Evolutionary conservation across 495 filamentous ascomycete species (phyloP).

Genomic region (Penicillium simplicissimum): DNA sequence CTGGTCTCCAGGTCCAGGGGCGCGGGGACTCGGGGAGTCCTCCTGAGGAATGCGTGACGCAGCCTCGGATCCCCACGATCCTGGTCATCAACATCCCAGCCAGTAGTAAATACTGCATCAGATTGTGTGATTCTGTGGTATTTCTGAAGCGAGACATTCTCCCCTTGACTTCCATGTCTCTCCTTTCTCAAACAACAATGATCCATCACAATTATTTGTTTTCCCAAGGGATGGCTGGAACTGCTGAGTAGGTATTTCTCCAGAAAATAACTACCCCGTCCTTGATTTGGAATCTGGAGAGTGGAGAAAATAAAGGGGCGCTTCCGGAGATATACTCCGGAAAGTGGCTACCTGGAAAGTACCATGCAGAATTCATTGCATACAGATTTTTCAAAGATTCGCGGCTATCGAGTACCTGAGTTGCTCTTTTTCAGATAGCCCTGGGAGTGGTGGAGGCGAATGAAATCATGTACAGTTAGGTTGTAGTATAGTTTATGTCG

Average conservation of each 20-base stretch:
- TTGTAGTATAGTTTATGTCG: too few species aligned
- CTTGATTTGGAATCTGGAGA: background rate
- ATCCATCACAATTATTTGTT: too few species aligned
- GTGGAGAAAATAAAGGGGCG: background rate
- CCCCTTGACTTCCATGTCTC: background rate
- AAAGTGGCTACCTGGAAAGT: background rate
- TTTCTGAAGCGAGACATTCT: background rate
- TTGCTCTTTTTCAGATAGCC: too few species aligned
- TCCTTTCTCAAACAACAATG: too few species aligned
- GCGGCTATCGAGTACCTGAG: background rate
- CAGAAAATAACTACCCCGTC: background rate
- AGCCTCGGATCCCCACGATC: background rate
- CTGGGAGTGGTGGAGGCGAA: too few species aligned
- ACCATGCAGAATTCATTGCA: background rate
- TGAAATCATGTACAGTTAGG: too few species aligned
- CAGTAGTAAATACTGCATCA: too few species aligned
- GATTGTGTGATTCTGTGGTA: background rate
- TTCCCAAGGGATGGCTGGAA: background rate
- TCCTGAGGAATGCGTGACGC: background rate
- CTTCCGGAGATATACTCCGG: background rate
- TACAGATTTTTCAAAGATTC: background rate
- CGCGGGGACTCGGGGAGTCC: background rate
- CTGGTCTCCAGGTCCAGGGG: background rate
- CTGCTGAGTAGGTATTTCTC: background rate
- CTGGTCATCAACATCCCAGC: background rate